These are phyloP conservation scores for Anthostomella pinea DNA, from an alignment of 2,329 filamentous ascomycete species.

Conservation along the genomic window DNA sequence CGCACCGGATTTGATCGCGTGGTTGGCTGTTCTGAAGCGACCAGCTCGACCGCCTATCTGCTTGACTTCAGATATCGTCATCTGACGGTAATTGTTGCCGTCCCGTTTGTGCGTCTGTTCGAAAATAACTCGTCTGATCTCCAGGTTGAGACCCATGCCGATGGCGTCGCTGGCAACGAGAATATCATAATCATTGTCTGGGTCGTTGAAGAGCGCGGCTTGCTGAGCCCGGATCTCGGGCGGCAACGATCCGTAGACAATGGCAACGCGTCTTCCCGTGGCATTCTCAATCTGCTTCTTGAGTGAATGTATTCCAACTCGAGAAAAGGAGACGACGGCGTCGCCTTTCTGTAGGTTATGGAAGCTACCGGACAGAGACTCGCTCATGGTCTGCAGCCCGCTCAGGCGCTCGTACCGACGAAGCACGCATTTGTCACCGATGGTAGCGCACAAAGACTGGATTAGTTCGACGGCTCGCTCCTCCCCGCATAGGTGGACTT, in stretches of 20 bases:
- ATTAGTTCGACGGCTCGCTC: conserved; percentile 78
- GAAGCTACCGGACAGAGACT: conserved; percentile 63
- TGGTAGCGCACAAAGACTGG: conserved; percentile 69
- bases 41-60: conserved; percentile 94
- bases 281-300: conserved; percentile 72
- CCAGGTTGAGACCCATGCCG: conserved; percentile 94
- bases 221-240: conserved; percentile 92
- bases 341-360: conserved; percentile 79
- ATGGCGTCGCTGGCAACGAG: conserved; percentile 94
- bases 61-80: conserved; percentile 78
- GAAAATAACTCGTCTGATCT: conserved; percentile 87
- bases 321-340: conserved; percentile 82
- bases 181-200: conserved; percentile 91
- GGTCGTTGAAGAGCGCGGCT: conserved; percentile 90
- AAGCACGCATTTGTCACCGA: conserved; percentile 79
- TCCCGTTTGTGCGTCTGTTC: conserved; percentile 74
- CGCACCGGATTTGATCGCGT: conserved; percentile 39
- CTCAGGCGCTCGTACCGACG: conserved; percentile 84
- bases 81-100: conserved; percentile 51
- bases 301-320: conserved; percentile 75
- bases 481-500: conserved; percentile 93
- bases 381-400: conserved; percentile 63
- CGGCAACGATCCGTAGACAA: conserved; percentile 88
- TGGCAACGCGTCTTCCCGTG: conserved; percentile 79
- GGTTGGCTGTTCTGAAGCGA: conserved; percentile 71